Evolutionary conservation across 768 basidiomycete species (phyloP).

Genomic region (Boletus pseudo-olivaceus): DNA sequence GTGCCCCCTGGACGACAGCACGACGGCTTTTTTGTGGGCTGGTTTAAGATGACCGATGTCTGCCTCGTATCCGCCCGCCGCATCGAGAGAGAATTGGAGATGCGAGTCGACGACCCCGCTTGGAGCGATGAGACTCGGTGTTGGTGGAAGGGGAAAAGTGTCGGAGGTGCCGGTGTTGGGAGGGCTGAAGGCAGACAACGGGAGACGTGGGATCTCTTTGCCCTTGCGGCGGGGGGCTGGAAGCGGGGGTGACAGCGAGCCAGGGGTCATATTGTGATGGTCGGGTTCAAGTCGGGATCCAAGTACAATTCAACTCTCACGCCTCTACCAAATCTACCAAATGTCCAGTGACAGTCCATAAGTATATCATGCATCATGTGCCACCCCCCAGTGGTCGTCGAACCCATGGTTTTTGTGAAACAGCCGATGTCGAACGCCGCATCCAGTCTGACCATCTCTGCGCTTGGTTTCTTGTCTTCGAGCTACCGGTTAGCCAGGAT

Average conservation of each 20-base stretch:
- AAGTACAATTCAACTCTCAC: constrained; percentile 4
- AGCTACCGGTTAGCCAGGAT: constrained; percentile 6
- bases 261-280: constrained; percentile 18
- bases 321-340: background rate
- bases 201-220: constrained; percentile 67
- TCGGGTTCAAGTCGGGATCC: background rate
- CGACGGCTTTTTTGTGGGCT: constrained; percentile 57
- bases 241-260: background rate
- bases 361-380: background rate
- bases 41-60: constrained; percentile 39
- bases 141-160: constrained; percentile 63
- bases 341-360: background rate
- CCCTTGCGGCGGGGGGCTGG: constrained; percentile 53
- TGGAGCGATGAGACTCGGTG: constrained; percentile 66
- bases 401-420: constrained; percentile 16
- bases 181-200: constrained; percentile 71
- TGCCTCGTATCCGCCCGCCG: constrained; percentile 23
- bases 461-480: constrained; percentile 22
- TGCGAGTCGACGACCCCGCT: constrained; percentile 64
- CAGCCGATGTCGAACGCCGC: constrained; percentile 13
- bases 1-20: constrained; percentile 46
- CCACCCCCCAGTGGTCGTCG: constrained; percentile 17
- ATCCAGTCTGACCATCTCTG: constrained; percentile 30
- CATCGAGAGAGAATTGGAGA: constrained; percentile 42
- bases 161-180: constrained; percentile 67